These are phyloP conservation scores for Aphelidium insulamus DNA, from an alignment of 371 early-diverging fungal genomes.

Conservation along the genomic window DNA sequence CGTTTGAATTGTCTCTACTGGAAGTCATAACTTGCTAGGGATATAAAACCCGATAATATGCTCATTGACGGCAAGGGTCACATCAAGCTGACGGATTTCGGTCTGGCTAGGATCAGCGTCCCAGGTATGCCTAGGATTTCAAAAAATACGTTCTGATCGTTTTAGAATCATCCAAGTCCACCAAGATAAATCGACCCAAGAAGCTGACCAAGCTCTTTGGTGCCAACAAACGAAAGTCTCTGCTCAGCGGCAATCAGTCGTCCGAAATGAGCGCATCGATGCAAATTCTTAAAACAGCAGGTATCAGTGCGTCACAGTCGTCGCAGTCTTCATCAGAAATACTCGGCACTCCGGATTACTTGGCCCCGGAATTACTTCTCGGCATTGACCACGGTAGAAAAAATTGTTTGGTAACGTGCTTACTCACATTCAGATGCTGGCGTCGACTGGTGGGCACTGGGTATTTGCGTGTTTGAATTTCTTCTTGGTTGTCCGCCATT, in stretches of 20 bases:
- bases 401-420: too few species aligned
- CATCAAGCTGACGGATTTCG: constrained; percentile 82
- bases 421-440: constrained; percentile 11
- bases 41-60: constrained; percentile 70
- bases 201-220: not conserved
- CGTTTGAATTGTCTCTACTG: too few species aligned
- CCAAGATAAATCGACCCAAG: not conserved
- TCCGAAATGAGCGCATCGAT: not conserved
- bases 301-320: constrained; percentile 7
- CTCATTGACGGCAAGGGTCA: constrained; percentile 58
- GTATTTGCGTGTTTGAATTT: constrained; percentile 74
- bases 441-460: constrained; percentile 90
- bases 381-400: constrained; percentile 43
- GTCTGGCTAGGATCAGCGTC: constrained; percentile 47
- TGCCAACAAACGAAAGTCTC: constrained; percentile 5
- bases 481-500: constrained; percentile 39
- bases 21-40: too few species aligned
- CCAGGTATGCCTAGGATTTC: constrained; percentile 5
- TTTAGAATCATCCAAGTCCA: too few species aligned
- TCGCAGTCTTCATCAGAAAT: constrained; percentile 19
- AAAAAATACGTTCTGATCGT: not conserved
- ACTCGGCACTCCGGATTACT: constrained; percentile 88
- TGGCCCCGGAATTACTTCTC: constrained; percentile 76
- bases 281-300: not conserved
- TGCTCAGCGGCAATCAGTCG: constrained; percentile 3